These are phyloP conservation scores for Trypanosoma lewisi DNA, from an alignment of 208 protist genomes.

Conservation along the genomic window DNA sequence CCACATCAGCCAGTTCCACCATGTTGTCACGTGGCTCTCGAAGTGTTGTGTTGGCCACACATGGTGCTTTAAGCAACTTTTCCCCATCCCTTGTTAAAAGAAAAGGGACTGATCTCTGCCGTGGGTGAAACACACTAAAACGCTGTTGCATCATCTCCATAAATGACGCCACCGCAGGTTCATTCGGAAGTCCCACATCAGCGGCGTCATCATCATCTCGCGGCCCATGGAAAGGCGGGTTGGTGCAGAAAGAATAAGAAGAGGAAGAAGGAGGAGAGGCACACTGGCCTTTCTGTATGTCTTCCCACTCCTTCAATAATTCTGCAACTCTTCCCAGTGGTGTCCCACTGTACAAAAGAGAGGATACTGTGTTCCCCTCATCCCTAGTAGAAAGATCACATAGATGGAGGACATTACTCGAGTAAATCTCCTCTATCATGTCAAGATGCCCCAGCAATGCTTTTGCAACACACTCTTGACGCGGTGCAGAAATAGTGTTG, in stretches of 20 bases:
- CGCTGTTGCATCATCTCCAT: constrained; percentile 5
- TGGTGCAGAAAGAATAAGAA: neutral
- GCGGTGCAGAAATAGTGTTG: neutral
- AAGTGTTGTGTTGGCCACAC: constrained; percentile 1
- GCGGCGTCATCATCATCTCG: neutral
- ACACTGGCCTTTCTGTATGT: neutral
- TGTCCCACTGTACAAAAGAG: neutral
- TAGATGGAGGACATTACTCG: neutral
- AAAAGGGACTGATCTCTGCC: neutral
- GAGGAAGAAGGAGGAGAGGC: neutral
- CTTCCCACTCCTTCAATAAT: constrained; percentile 1
- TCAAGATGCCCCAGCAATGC: constrained; percentile 14
- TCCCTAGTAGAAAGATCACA: neutral
- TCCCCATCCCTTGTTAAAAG: constrained; percentile 11
- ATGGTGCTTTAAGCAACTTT: constrained; percentile 9
- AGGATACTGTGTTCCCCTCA: neutral
- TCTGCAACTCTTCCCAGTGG: neutral
- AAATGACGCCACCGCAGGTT: neutral
- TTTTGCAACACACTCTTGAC: neutral
- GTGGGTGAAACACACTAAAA: neutral
- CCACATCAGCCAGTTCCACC: constrained; percentile 27
- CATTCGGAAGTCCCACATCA: neutral
- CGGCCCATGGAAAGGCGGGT: neutral
- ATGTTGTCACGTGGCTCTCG: neutral
- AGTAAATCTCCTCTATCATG: constrained; percentile 12